Conservation (phyloP, 176 grass and related monocot species). For the Elaeis guineensis region DNA sequence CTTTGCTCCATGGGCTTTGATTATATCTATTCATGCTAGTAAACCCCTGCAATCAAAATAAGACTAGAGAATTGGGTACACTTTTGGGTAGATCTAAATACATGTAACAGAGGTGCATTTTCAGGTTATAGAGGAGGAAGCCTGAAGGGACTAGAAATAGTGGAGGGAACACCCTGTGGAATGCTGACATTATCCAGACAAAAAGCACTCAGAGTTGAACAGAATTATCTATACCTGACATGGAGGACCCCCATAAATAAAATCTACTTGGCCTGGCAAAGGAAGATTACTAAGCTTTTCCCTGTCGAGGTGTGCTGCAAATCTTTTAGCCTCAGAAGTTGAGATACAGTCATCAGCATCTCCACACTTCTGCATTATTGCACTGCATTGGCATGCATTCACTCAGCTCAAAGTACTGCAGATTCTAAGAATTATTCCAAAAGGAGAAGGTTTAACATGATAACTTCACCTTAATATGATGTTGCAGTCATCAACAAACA, state of each 20-base stretch:
- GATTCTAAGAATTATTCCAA: no score
- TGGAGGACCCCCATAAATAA: slow-evolving; percentile 96
- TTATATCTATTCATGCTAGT: slow-evolving; percentile 99
- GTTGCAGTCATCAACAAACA: slow-evolving; percentile 96
- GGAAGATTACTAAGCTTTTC: slow-evolving; percentile 84
- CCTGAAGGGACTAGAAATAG: no score
- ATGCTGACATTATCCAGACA: no score
- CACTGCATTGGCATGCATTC: slow-evolving; percentile 29
- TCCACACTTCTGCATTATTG: slow-evolving; percentile 96
- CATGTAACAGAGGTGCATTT: no score
- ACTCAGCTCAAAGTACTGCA: no score
- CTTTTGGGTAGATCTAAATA: no score
- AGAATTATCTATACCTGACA: slow-evolving; percentile 53
- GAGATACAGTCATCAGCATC: slow-evolving; percentile 87
- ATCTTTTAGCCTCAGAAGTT: slow-evolving; percentile 80
- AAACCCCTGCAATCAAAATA: slow-evolving; percentile 64
- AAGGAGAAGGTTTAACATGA: no score
- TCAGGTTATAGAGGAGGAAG: no score
- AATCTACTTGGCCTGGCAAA: slow-evolving; percentile 88
- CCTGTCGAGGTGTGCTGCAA: slow-evolving; percentile 53
- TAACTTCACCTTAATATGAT: slow-evolving; percentile 72
- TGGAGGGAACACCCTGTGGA: no score
- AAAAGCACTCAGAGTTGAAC: no score
- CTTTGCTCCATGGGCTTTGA: slow-evolving; percentile 96
- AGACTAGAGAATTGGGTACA: neutral